A percentile compares a stretch with the other conserved stretches of the same genome.
phyloP scores from a whole-genome alignment of 1,139 yeast species.

The Entelexis sorbosivorans region DNA sequence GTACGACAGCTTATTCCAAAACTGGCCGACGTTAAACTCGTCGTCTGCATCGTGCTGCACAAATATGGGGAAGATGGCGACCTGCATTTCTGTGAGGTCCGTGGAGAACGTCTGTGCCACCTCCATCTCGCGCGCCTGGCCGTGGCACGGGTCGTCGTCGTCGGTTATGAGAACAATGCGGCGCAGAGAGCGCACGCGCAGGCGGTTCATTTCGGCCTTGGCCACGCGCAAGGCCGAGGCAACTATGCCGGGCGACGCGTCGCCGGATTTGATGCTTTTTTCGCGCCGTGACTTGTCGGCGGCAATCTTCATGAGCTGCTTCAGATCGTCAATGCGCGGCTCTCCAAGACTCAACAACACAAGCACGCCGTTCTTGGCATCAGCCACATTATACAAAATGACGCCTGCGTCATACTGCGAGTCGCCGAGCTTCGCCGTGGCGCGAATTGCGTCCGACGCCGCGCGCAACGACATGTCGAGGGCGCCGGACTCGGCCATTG shows the following conservation, averaged over 20 bases:
- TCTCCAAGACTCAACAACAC: conserved; percentile 27
- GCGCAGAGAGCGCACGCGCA: conserved; percentile 22
- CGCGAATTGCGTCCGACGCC: conserved; percentile 27
- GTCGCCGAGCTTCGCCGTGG: conserved; percentile 26
- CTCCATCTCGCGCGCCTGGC: conserved; percentile 30
- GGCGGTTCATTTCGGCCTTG: conserved; percentile 9
- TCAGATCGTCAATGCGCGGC: conserved; percentile 28
- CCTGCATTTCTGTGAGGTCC: conserved; percentile 36
- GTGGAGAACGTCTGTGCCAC: conserved; percentile 46
- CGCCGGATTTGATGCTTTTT: conserved; percentile 16
- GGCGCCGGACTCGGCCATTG: conserved; percentile 26
- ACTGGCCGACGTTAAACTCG: conserved; percentile 44
- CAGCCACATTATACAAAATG: conserved; percentile 28
- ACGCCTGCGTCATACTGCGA: conserved; percentile 30
- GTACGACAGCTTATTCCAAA: conserved; percentile 39
- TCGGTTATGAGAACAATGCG: conserved; percentile 49
- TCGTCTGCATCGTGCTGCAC: conserved; percentile 31
- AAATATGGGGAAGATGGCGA: conserved; percentile 56
- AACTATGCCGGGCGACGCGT: conserved; percentile 12
- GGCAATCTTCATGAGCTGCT: conserved; percentile 24
- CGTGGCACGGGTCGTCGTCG: conserved; percentile 42
- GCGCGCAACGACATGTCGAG: conserved; percentile 26
- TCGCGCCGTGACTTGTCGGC: conserved; percentile 23
- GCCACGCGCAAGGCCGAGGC: conserved; percentile 9
- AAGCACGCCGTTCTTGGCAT: conserved; percentile 21